Conservation (phyloP, 2,329 filamentous ascomycete species). For the Neocucurbitaria cava region DNA sequence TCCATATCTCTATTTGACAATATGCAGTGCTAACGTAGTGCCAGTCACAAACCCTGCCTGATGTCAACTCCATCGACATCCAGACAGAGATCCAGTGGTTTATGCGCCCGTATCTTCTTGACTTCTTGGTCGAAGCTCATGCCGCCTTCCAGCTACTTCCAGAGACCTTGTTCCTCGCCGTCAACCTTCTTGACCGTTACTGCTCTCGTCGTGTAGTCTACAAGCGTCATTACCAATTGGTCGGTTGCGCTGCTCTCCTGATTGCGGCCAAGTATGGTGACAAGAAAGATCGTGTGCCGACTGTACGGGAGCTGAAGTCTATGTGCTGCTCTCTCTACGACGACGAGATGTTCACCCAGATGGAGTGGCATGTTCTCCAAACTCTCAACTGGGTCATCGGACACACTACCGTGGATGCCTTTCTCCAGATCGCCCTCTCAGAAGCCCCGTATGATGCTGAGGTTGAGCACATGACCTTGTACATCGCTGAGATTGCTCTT, state of each 20-base stretch:
- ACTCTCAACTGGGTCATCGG: constrained; percentile 96
- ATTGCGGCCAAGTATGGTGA: constrained; percentile 99
- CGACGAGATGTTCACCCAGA: constrained; percentile 99
- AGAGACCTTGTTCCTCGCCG: constrained; percentile 92
- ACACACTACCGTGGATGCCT: constrained; percentile 94
- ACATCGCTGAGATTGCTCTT: constrained; percentile 92
- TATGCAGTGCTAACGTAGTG: constrained; percentile 31
- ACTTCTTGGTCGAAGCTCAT: constrained; percentile 97
- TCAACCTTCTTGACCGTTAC: constrained; percentile 97
- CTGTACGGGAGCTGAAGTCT: constrained; percentile 94
- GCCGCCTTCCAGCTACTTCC: constrained; percentile 92
- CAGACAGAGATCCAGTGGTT: constrained; percentile 99
- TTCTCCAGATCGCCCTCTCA: constrained; percentile 84
- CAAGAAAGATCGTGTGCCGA: constrained; percentile 97
- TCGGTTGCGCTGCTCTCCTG: constrained; percentile 92
- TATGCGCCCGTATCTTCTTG: constrained; percentile 97
- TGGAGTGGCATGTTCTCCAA: constrained; percentile 99
- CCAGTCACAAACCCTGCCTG: constrained; percentile 84
- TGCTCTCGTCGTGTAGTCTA: constrained; percentile 98
- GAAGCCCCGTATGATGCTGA: constrained; percentile 79
- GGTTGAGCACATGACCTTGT: constrained; percentile 92
- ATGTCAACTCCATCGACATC: constrained; percentile 98
- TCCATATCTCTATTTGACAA: constrained; percentile 2
- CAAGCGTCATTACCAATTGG: constrained; percentile 98
- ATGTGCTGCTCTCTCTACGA: constrained; percentile 99